Base-by-base conservation (phyloP, 352 stramenopile species). In the Globisporangium takayamanum region DNA sequence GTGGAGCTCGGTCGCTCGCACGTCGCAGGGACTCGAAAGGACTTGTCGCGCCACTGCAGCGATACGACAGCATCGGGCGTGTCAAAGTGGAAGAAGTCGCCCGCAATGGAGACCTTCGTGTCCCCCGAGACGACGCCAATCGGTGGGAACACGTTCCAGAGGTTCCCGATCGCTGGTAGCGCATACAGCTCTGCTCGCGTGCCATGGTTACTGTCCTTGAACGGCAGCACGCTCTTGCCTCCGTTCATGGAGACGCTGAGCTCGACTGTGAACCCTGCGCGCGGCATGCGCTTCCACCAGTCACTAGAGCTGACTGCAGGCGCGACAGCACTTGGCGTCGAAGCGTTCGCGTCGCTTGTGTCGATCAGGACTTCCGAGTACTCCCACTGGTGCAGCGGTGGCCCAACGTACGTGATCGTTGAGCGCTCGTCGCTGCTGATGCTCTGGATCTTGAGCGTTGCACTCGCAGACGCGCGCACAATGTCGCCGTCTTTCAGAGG, bases 71-170 rank as follows among this genome's bases (percentile, higher is more conserved):
- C 69, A 30, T 91, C 77, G 37, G 83, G 53, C 0, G 78, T 82
- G 37, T 88, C 79, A 46, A 87, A 87, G 30, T 77, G 66, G 30
- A 87, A 83, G 33, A 76, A 84, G 26, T 83, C 67, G 0, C 66
- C 70, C 5, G 69, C 63, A 18, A 91, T 55, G 0, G 71, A 70
- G 2, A 91, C 66, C 26, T 77, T 64, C 8, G 78, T 89, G 6
- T 72, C 71, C 20, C 81, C 81, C 11, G 50, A 58, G 3, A 74
- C 53, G 42, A 76, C 70, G 1, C 74, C 76, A 0, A 70, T 52
- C 14, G 50, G 69, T 10, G 80, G 78, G 2, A 74, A 80, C 2
- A 80, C 33, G 41, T 55, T 71, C 39, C 72, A 53, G 5, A 85
- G 60, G 0, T 56, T 66, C 1, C 74, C 76, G 5, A 72, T 52